Conservation (phyloP, 2,329 filamentous ascomycete species). For the Colletotrichum kahawae region DNA sequence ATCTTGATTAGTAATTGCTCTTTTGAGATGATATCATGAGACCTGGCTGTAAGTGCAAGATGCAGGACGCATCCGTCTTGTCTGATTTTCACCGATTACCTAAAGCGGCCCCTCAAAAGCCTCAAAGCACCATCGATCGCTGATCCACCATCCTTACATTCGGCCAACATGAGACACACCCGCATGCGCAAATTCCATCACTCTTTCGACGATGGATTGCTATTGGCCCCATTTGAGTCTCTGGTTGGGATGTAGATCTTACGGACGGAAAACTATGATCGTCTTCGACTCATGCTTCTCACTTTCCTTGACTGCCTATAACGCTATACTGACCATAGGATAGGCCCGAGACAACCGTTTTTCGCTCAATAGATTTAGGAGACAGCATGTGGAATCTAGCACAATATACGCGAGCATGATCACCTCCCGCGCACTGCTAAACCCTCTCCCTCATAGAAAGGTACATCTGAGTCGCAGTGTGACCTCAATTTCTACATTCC, state of each 20-base stretch:
- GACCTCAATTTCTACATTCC: background rate
- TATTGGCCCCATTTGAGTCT: background rate
- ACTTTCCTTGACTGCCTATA: background rate
- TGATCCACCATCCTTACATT: background rate
- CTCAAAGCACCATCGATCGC: background rate
- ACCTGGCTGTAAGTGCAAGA: background rate
- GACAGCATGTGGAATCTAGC: background rate
- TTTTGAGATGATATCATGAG: background rate
- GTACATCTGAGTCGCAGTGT: background rate
- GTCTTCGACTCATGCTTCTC: background rate
- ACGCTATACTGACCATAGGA: too few relatives aligned
- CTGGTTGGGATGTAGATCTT: background rate
- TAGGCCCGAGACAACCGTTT: background rate
- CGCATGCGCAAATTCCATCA: background rate
- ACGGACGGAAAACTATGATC: background rate
- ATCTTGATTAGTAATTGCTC: accelerated
- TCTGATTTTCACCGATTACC: background rate
- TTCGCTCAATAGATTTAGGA: background rate
- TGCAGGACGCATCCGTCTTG: background rate
- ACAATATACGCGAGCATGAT: background rate
- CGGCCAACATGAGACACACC: background rate
- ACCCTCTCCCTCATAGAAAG: background rate
- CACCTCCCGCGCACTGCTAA: background rate
- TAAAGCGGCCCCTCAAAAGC: background rate
- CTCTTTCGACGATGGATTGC: background rate